Conservation (phyloP, 192 early-diverging fungal genomes). For the Allomyces arbusculus region DNA sequence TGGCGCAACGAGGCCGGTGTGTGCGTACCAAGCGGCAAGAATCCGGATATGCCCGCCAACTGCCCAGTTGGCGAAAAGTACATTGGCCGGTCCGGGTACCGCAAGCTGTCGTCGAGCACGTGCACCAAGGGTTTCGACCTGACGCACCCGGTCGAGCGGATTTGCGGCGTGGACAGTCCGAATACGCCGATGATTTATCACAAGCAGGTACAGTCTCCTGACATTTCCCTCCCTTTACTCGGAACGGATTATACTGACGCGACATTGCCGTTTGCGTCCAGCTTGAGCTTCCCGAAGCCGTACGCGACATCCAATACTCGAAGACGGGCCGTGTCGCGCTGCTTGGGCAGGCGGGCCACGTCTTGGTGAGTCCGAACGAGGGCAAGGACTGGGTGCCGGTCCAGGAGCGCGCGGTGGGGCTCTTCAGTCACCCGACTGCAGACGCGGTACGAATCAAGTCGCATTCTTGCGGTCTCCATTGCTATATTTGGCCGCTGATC, state of each 20-base stretch:
- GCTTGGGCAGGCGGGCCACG: neutral
- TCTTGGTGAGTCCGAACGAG: neutral
- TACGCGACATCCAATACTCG: too few species aligned
- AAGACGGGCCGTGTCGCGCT: neutral
- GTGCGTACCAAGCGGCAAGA: slow-evolving; percentile 44
- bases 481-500: too few species aligned
- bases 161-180: slow-evolving; percentile 20
- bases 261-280: too few species aligned
- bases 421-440: too few species aligned
- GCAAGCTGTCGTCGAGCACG: slow-evolving; percentile 44
- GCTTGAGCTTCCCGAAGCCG: too few species aligned
- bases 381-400: neutral
- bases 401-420: too few species aligned
- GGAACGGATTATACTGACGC: too few species aligned
- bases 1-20: slow-evolving; percentile 45
- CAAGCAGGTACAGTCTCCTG: neutral
- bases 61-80: slow-evolving; percentile 42
- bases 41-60: slow-evolving; percentile 52
- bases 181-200: neutral
- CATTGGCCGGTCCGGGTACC: slow-evolving; percentile 57
- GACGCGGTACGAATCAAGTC: too few species aligned
- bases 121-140: slow-evolving; percentile 58
- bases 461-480: too few species aligned
- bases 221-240: neutral
- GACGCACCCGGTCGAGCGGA: slow-evolving; percentile 33